These are phyloP conservation scores for Pseudogymnoascus pannorum DNA, from an alignment of 2,329 filamentous ascomycete species.

Conservation along the genomic window DNA sequence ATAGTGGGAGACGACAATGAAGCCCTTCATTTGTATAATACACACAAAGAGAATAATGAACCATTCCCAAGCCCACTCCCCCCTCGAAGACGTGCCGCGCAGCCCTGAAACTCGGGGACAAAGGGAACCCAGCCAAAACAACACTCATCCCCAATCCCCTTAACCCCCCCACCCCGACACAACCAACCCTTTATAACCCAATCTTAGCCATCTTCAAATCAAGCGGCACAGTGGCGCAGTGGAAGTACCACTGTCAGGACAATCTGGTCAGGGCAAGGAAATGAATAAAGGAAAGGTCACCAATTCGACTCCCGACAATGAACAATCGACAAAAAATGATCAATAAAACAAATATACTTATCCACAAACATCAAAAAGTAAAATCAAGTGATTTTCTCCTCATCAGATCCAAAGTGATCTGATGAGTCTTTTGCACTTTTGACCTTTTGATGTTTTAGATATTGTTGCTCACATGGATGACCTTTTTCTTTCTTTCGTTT, in stretches of 20 bases:
- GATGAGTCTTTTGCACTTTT: constrained; percentile 2
- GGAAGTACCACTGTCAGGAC: not conserved
- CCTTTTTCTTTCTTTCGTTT: not conserved
- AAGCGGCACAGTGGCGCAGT: constrained; percentile 1
- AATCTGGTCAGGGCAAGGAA: constrained; percentile 3
- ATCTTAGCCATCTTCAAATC: not conserved
- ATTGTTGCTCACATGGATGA: not conserved
- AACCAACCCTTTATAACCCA: constrained; percentile 10
- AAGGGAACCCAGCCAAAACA: constrained; percentile 1
- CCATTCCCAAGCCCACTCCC: not conserved
- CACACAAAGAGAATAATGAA: not conserved
- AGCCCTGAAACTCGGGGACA: not conserved
- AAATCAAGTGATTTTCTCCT: constrained; percentile 7
- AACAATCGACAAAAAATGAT: not conserved
- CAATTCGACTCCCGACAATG: not conserved
- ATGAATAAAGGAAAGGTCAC: not conserved
- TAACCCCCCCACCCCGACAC: constrained; percentile 11
- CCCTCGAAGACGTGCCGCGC: not conserved
- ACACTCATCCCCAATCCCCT: constrained; percentile 7
- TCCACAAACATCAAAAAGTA: not conserved
- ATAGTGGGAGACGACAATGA: not conserved
- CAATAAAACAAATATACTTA: not conserved
- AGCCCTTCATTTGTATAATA: not conserved
- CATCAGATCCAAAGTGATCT: not conserved
- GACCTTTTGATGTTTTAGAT: not conserved